phyloP scores from a whole-genome alignment of 1,284 basidiomycete species.

The Psilocybe mexicana region DNA sequence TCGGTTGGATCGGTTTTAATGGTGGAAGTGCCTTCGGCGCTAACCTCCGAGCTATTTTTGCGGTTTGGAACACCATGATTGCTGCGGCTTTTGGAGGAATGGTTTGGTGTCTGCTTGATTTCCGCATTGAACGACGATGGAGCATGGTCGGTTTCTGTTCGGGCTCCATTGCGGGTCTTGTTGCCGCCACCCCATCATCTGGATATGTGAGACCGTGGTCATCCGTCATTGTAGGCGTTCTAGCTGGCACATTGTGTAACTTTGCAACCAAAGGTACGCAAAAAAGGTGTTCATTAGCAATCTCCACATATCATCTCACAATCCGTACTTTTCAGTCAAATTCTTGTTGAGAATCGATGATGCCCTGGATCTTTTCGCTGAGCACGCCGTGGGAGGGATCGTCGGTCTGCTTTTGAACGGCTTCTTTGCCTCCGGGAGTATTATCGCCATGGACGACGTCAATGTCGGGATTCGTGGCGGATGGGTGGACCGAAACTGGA shows the following conservation, averaged over 20 bases:
- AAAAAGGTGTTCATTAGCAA: not conserved
- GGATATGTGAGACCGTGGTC: slow-evolving; percentile 70
- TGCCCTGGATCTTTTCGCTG: slow-evolving; percentile 85
- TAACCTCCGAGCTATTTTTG: slow-evolving; percentile 85
- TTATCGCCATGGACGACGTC: slow-evolving; percentile 76
- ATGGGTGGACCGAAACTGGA: slow-evolving; percentile 44
- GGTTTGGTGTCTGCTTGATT: slow-evolving; percentile 91
- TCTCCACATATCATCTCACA: too few species aligned
- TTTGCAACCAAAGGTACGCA: slow-evolving; percentile 81
- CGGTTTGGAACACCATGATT: slow-evolving; percentile 88
- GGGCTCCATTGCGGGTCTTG: slow-evolving; percentile 88
- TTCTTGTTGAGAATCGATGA: slow-evolving; percentile 74
- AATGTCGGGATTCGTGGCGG: slow-evolving; percentile 33
- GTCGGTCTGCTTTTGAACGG: slow-evolving; percentile 81
- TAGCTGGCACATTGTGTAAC: slow-evolving; percentile 80
- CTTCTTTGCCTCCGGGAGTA: slow-evolving; percentile 69
- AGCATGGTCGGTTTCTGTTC: slow-evolving; percentile 88
- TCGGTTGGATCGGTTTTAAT: slow-evolving; percentile 80
- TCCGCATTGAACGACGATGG: slow-evolving; percentile 77
- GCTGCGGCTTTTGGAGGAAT: slow-evolving; percentile 77
- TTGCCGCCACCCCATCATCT: slow-evolving; percentile 87
- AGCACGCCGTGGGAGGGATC: slow-evolving; percentile 89
- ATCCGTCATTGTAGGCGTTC: slow-evolving; percentile 75
- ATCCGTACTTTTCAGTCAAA: slow-evolving; percentile 49
- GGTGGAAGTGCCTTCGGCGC: slow-evolving; percentile 86